Base-by-base conservation (phyloP, 345 rosid species). In the Arabis alpina region DNA sequence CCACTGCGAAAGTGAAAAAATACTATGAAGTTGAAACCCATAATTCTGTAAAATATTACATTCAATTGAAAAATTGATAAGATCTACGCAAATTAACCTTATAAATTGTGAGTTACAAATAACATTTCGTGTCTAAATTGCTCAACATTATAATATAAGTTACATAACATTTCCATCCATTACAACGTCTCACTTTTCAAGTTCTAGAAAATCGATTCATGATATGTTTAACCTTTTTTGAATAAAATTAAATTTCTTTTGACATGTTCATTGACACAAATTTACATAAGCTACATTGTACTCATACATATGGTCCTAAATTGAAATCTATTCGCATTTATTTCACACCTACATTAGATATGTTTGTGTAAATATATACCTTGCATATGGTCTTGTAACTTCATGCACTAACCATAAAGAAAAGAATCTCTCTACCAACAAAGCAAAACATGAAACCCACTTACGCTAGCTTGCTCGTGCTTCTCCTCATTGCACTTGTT, bases 401-500 rank as follows among this genome's bases (percentile, higher is more conserved):
- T 23, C 44, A n/a, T n/a, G n/a, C n/a, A 27, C 50, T 59, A 36
- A 60, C 19, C 50, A 60, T 15, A 66, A 60, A 12, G 67, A 25
- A 60, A 66, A 59, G 19, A 66, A 73, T 66, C 61, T 47, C 61
- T 47, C n/a, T 4, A 57, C 43, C 44, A 48, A 41, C 66, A 41
- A 56, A 73, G 71, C 59, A 39, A 40, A 74, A 52, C 73, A 74
- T 74, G 78, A 74, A 53, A 60, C 36, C 8, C 36, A 52, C 50
- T 52, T 66, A n/a, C 19, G 43, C 57, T 44, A 43, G 37, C 68
- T 27, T 60, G 34, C 62, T 58, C 69, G 55, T 66, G 53, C 64
- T 77, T 44, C 68, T 73, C 61, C 3, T 75, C 43, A 43, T 74
- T 70, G 77, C 79, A 49, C 67, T 81, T 55, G 36, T 77, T 27